Base-by-base conservation (phyloP, 2,329 filamentous ascomycete genomes). In the Cercospora sp. region DNA sequence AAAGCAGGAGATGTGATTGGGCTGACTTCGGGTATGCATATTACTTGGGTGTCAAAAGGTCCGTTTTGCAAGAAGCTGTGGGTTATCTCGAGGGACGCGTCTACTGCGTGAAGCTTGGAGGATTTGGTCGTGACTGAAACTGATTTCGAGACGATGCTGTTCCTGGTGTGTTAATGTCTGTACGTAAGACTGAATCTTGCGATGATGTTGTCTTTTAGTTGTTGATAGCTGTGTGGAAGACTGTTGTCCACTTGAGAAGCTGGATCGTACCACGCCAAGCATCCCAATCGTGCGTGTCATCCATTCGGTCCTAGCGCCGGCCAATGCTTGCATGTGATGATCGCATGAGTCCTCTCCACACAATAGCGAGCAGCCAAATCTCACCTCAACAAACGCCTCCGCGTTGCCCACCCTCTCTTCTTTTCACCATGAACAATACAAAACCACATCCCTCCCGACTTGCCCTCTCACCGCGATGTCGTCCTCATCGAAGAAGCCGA, bases 401-500 rank as follows among this genome's bases (percentile, higher is more conserved):
- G 30, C 42, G 20, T 61, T 10, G 18, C 33, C 36, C 59, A 20
- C 36, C 9, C 31, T 42, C 36, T n/a, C 16, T 33, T 45, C 7
- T 2, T 48, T n/a, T 3, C 60, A 31, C 40, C 26, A 62, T 30
- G 40, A 18, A 2, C 33, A 26, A 26, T 40, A 45, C 60, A 20
- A 36, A 26, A 45, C 40, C 40, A 8, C 9, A 3, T 13, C 26
- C 40, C 16, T 62, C 26, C 13, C 36, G 16, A 6, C 28, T 7
- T 20, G 12, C 18, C 23, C 6, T 16, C 7, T 26, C 60, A 48
- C 12, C 16, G 12, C 60, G 7, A 62, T 51, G 23, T 2, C 45
- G 28, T 23, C 45, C 26, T n/a, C 61, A 23, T 40, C 61, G 26
- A 84, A 82, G 75, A 62, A 51, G 13, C 40, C 40, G n/a, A 86